These are phyloP conservation scores for Colletotrichum sp. DNA, from an alignment of 2,329 filamentous ascomycete species.

Conservation along the genomic window DNA sequence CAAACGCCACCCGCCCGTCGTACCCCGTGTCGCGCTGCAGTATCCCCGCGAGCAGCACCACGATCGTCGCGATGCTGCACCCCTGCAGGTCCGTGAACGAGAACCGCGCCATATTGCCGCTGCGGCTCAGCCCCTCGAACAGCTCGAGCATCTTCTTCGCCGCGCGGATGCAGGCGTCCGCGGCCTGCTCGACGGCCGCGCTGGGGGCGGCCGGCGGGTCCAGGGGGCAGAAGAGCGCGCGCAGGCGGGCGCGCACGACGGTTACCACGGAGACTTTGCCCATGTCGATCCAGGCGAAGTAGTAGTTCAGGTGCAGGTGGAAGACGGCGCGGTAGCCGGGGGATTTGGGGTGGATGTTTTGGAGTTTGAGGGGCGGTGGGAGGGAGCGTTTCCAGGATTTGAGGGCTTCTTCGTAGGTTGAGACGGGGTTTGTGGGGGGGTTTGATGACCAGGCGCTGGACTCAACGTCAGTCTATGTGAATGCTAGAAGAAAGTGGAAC, in stretches of 20 bases:
- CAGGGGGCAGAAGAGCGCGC: constrained; percentile 14
- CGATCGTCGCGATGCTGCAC: constrained; percentile 41
- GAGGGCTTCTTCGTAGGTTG: constrained; percentile 25
- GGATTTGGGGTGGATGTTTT: constrained; percentile 29
- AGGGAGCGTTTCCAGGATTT: constrained; percentile 35
- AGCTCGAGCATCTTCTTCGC: constrained; percentile 34
- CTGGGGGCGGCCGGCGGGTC: background rate
- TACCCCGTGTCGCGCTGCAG: constrained; percentile 36
- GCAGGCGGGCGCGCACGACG: constrained; percentile 30
- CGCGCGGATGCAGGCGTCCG: constrained; percentile 32
- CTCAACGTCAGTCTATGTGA: background rate
- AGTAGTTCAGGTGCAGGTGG: constrained; percentile 40
- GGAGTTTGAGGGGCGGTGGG: constrained; percentile 29
- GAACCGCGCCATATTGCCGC: constrained; percentile 36
- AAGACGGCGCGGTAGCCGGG: constrained; percentile 35
- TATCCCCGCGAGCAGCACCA: constrained; percentile 36
- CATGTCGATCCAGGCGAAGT: constrained; percentile 40
- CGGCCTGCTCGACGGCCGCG: constrained; percentile 21
- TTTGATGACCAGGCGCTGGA: background rate
- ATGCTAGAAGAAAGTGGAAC: background rate
- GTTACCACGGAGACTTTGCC: constrained; percentile 38
- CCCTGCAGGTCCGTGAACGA: constrained; percentile 44
- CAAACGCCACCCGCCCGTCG: constrained; percentile 31
- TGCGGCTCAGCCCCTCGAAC: constrained; percentile 31
- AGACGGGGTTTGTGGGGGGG: background rate